phyloP scores from a whole-genome alignment of 208 protist genomes.

The Trypanosoma mega region DNA sequence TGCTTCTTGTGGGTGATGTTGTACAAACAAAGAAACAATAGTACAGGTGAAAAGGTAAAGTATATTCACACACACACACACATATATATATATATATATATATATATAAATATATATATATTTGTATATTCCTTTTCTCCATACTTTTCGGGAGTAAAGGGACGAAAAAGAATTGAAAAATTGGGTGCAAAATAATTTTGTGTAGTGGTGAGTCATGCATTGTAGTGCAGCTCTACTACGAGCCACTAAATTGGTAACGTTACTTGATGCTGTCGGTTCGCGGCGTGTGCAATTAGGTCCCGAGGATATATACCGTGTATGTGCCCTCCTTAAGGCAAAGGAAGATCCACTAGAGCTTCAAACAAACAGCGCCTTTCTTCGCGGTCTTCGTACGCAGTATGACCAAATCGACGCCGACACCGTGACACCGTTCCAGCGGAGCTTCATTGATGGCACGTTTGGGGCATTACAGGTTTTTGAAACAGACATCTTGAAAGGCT shows the following conservation, averaged over 20 bases:
- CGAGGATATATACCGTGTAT: constrained; percentile 42
- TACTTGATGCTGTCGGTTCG: constrained; percentile 23
- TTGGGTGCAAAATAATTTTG: constrained; percentile 5
- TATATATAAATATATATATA: constrained; percentile 7
- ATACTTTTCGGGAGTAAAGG: not conserved
- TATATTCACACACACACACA: constrained; percentile 3
- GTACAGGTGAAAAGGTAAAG: no score
- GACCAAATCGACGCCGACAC: constrained; percentile 18
- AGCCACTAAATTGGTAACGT: constrained; percentile 10
- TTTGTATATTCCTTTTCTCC: constrained; percentile 1
- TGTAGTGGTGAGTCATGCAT: constrained; percentile 22
- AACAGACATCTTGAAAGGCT: not conserved
- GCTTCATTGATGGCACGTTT: constrained; percentile 42
- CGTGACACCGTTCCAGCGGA: constrained; percentile 48
- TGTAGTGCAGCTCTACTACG: constrained; percentile 5
- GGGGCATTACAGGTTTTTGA: constrained; percentile 3
- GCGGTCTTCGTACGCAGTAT: constrained; percentile 30
- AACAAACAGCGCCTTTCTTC: constrained; percentile 29
- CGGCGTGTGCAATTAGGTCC: constrained; percentile 10
- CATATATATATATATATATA: not conserved
- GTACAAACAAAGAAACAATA: constrained; percentile 9
- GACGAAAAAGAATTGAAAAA: constrained; percentile 23
- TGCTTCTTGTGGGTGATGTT: no score
- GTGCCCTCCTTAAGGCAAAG: constrained; percentile 30
- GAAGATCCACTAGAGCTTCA: constrained; percentile 43